phyloP scores from a whole-genome alignment of 1,284 basidiomycete species.

The Cutaneotrichosporon daszewskae region DNA sequence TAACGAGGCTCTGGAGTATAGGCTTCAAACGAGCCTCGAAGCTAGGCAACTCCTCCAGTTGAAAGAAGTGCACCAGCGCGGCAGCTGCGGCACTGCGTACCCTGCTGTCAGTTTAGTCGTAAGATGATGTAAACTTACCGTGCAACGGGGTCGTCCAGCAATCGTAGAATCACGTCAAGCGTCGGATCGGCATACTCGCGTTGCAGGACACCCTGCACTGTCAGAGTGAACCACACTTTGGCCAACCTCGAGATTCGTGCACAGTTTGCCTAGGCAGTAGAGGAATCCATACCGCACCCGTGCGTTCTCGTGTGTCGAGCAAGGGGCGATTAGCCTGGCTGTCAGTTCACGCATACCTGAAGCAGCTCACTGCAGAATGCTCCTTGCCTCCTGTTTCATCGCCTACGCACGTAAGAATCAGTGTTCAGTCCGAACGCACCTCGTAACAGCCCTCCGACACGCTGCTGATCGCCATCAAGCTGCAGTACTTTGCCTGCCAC shows the following conservation, averaged over 20 bases:
- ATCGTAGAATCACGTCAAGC: constrained; percentile 62
- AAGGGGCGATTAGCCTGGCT: constrained; percentile 66
- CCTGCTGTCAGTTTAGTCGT: constrained; percentile 48
- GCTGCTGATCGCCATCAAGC: constrained; percentile 55
- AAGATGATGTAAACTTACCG: constrained; percentile 50
- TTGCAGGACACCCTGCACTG: constrained; percentile 29
- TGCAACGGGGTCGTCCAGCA: constrained; percentile 68
- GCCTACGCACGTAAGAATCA: constrained; percentile 5
- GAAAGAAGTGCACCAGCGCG: constrained; percentile 82
- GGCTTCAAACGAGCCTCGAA: constrained; percentile 62
- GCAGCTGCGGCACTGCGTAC: constrained; percentile 78
- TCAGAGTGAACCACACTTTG: neutral
- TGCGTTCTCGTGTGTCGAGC: constrained; percentile 70
- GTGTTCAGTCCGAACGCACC: neutral
- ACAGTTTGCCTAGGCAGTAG: constrained; percentile 78
- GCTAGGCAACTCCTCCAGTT: constrained; percentile 66
- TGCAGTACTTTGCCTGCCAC: constrained; percentile 74
- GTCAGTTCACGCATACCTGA: constrained; percentile 51
- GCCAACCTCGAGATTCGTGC: constrained; percentile 69
- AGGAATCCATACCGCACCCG: constrained; percentile 76
- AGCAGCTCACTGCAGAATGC: constrained; percentile 8
- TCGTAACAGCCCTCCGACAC: constrained; percentile 30
- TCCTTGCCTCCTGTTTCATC: constrained; percentile 6
- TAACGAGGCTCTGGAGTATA: constrained; percentile 10
- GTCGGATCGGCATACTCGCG: constrained; percentile 20